Base-by-base conservation (phyloP, 148 eudicot species). In the Vaccinium corymbosum region DNA sequence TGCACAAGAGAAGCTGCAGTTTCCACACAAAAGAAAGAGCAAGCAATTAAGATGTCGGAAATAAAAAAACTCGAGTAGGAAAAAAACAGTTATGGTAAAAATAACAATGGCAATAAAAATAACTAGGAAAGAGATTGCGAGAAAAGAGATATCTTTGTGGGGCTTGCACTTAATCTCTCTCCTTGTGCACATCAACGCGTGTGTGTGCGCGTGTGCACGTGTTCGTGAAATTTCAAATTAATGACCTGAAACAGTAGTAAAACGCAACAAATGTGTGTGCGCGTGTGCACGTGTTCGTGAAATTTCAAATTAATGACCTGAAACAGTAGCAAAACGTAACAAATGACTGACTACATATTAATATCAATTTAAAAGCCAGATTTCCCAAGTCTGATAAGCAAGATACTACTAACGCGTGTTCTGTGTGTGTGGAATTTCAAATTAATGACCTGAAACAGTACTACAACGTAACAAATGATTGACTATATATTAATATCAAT, bases 1-100 rank as follows among this genome's bases (percentile, higher is more conserved):
- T 72, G 70, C 70, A 35, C 20, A 68, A 53, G 6, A 73, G 70
- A 51, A 51, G 46, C 49, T 71, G 76, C 78, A 29, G 84, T 29
- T 81, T 70, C 62, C 48, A 82, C 49, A 51, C 3, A 19, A 71
- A 55, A 82, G 50, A 82, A 66, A 22, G 46, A 68, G 49, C 29
- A 51, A 49, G 62, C 14, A 29, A 51, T 50, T 52, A 22, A 48
- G 75, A 82, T 82, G 77, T 70, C 76, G 12, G 25, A 51, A 50
- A 71, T 4, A 81, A 81, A 68, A 22, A 38, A 80, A 38, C 70
- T 29, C 15, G 9, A 38, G 49, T 14, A 38, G 20, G 49, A 50
- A 81, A 9, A 13, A 16, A 62, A 51, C 12, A 9, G 7, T 55
- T 5, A 76, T 3, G 1, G 32, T 6, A 27, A 48, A 42, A 77